Evolutionary conservation across 371 early-diverging fungal species (phyloP).

Genomic region (Lichtheimia ornata): DNA sequence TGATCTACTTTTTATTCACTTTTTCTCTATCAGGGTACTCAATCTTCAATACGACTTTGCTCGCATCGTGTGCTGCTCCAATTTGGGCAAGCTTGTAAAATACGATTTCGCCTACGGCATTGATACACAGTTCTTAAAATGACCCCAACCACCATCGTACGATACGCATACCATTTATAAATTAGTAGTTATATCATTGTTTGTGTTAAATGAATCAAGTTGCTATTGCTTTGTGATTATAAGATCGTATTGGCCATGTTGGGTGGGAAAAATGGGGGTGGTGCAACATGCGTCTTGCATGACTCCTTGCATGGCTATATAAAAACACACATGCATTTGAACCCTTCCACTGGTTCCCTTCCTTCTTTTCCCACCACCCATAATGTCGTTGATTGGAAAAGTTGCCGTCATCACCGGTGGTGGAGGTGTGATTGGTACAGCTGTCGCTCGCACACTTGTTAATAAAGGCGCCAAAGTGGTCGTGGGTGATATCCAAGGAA

Average conservation of each 20-base stretch:
- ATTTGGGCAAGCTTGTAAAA: conserved; percentile 77
- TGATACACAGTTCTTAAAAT: conserved; percentile 60
- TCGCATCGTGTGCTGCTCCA: conserved; percentile 81
- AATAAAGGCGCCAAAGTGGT: conserved; percentile 58
- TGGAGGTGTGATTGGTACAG: conserved; percentile 61
- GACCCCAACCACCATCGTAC: conserved; percentile 4
- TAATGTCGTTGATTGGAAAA: conserved; percentile 23
- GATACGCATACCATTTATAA: no score
- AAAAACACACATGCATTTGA: no score
- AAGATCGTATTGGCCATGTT: no score
- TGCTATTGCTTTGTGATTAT: no score
- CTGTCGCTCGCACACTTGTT: conserved; percentile 46
- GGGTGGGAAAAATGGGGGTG: no score
- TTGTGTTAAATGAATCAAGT: no score
- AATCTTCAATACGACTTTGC: conserved; percentile 83
- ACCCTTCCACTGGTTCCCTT: no score
- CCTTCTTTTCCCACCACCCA: no score
- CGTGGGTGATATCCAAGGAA: conserved; percentile 60
- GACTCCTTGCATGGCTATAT: no score
- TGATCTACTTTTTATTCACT: not conserved
- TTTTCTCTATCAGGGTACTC: conserved; percentile 68
- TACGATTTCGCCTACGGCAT: conserved; percentile 79
- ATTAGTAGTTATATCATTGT: no score
- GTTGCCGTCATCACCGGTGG: conserved; percentile 71
- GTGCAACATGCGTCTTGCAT: no score